These are phyloP conservation scores for Jaltomata sinuosa DNA, from an alignment of 257 asterid genomes.

Conservation along the genomic window DNA sequence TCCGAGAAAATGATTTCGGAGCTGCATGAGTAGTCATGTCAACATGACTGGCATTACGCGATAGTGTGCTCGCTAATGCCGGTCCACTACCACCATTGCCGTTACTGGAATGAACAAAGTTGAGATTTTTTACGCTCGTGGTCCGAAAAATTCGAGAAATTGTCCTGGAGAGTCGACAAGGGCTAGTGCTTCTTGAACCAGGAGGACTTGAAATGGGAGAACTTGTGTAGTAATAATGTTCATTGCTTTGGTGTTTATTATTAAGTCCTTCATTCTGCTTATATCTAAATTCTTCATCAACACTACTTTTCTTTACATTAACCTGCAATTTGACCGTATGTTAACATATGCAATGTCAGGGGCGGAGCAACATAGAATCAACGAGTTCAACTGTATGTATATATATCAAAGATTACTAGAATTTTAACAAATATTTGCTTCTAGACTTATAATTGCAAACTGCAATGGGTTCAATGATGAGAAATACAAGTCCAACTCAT, in stretches of 20 bases:
- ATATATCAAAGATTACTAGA: background rate
- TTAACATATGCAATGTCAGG: background rate
- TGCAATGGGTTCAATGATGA: background rate
- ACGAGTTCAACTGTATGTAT: background rate
- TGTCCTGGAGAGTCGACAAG: constrained; percentile 4
- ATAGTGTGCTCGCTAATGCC: background rate
- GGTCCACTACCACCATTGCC: background rate
- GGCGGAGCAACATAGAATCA: background rate
- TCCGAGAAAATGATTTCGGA: constrained; percentile 16
- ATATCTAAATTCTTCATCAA: background rate
- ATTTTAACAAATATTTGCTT: background rate
- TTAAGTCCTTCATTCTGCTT: background rate
- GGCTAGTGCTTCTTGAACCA: constrained; percentile 11
- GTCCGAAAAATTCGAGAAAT: constrained; percentile 24
- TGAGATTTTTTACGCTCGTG: constrained; percentile 16
- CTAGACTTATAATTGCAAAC: too few species aligned
- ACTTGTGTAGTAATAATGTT: constrained; percentile 5
- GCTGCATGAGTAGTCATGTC: background rate
- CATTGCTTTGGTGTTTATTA: background rate
- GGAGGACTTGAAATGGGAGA: constrained; percentile 32
- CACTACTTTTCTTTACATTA: background rate
- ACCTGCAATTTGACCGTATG: constrained; percentile 9
- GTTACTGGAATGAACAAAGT: background rate
- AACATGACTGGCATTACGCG: background rate
- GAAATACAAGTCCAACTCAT: background rate